Percentiles rank a stretch among this genome's conserved stretches.
phyloP scores from a whole-genome alignment of 2,329 filamentous ascomycete genomes.

The Trichothecium roseum region DNA sequence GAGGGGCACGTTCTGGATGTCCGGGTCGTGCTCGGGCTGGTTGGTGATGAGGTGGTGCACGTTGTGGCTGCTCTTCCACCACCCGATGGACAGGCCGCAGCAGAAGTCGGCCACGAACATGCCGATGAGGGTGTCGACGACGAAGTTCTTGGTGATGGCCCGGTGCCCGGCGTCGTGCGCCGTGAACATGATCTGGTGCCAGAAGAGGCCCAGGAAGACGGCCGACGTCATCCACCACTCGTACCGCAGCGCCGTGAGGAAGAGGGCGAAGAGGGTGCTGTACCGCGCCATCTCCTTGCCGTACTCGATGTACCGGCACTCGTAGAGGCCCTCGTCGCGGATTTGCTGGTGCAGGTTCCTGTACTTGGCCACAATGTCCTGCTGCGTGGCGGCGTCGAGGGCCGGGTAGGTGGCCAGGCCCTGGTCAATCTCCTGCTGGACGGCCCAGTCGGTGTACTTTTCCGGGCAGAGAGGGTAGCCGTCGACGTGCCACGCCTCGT shows the following conservation, averaged over 20 bases:
- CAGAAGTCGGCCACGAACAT: constrained; percentile 55
- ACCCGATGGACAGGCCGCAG: constrained; percentile 55
- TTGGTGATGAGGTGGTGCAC: constrained; percentile 60
- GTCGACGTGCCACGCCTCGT: too few species aligned
- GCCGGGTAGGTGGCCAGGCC: constrained; percentile 36
- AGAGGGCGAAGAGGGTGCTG: constrained; percentile 34
- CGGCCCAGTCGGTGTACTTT: constrained; percentile 24
- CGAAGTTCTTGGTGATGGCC: constrained; percentile 51
- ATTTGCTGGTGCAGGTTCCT: constrained; percentile 43
- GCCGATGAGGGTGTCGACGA: constrained; percentile 47
- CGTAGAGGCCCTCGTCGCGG: constrained; percentile 44
- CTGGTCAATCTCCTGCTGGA: constrained; percentile 22
- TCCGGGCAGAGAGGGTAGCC: constrained; percentile 1
- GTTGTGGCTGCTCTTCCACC: constrained; percentile 62
- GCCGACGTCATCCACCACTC: constrained; percentile 49
- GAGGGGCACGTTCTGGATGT: constrained; percentile 57
- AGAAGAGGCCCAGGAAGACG: constrained; percentile 50
- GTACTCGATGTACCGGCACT: constrained; percentile 48
- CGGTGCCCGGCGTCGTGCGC: constrained; percentile 56
- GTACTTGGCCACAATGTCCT: constrained; percentile 44
- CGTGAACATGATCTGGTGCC: constrained; percentile 61
- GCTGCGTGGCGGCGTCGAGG: constrained; percentile 35
- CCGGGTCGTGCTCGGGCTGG: constrained; percentile 47
- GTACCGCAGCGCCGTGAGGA: constrained; percentile 31
- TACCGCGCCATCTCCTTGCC: constrained; percentile 48